Evolutionary conservation across 2,329 filamentous ascomycete species (phyloP), one percentile per base, ranked within the genome.

Genomic region (Epicoccum sorghinum): DNA sequence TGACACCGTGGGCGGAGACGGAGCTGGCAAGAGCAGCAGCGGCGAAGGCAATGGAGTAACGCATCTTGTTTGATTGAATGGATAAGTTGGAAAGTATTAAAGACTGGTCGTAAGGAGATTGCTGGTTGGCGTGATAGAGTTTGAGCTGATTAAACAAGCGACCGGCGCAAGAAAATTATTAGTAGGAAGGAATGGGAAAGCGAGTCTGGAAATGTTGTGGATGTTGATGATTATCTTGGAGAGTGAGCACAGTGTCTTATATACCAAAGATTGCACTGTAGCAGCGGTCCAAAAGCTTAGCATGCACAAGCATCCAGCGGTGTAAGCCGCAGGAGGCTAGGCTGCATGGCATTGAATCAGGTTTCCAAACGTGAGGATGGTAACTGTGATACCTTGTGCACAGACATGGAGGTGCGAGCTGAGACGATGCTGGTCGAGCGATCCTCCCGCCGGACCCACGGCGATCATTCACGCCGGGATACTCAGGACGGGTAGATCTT

Each of bases 1-100:
- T 76, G 50, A 86, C 76, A 71, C 85, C 84, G 74, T 88, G 85
- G 48, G 82, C 83, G 42, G 81, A 80, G 62, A 79, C 78, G 60
- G 79, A 73, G 61, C 78, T 75, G 52, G 73, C 71, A 47, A 79
- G 69, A 65, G 82, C 78, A 65, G 82, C 78, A 63, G 79, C 71
- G 47, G 81, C 67, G 68, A 80, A 69, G 63, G 75, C 68, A 66
- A 78, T 67, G 57, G 77, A 76, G 71, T 78, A 80, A 70, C 77
- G 77, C 79, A 81, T 82, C 47, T 77, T 80, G 72, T 71, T 57
- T 37, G 59, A 55, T 55, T 60, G 49, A 40, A 42, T 55, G 48
- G 47, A 58, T 52, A 36, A 46, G 39, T 45, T 52, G 29, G 41
- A 40, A 33, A 29, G 29, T 47, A 58, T 47, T 56, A 58, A 55